These are phyloP conservation scores for Phialophora verrucosa DNA, from an alignment of 2,329 filamentous ascomycete genomes.

Conservation along the genomic window DNA sequence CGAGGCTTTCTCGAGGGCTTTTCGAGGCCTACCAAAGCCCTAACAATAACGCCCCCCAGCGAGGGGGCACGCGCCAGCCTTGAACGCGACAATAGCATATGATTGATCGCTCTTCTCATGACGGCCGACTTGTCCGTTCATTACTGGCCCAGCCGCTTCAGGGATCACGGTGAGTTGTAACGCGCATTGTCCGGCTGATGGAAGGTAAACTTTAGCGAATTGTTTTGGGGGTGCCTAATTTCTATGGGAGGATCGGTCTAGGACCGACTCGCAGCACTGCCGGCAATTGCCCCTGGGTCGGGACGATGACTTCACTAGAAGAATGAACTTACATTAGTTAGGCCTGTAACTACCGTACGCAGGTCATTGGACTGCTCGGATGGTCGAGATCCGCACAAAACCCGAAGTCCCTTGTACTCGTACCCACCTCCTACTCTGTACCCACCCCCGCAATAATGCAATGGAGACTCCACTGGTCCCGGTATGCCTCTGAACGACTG, in stretches of 20 bases:
- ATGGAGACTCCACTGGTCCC: no score
- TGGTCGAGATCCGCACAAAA: no score
- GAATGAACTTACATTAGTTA: not conserved
- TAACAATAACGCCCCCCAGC: not conserved
- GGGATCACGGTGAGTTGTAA: not conserved
- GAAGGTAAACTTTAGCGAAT: not conserved
- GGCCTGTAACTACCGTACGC: not conserved
- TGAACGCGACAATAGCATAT: not conserved
- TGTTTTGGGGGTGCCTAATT: not conserved
- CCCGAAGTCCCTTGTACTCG: not conserved
- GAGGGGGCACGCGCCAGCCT: not conserved
- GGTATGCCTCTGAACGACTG: no score
- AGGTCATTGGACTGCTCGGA: no score
- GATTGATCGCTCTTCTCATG: not conserved
- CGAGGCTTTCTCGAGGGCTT: not conserved
- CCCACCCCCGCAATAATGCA: no score
- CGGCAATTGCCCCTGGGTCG: not conserved
- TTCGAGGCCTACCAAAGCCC: not conserved
- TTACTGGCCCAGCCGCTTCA: not conserved
- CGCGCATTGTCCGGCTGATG: not conserved
- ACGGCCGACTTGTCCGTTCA: not conserved
- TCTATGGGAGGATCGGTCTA: not conserved
- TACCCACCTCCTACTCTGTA: no score
- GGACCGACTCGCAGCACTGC: not conserved
- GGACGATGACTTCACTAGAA: not conserved